Conservation (phyloP, 495 filamentous ascomycete species). For the Neurospora sp. region DNA sequence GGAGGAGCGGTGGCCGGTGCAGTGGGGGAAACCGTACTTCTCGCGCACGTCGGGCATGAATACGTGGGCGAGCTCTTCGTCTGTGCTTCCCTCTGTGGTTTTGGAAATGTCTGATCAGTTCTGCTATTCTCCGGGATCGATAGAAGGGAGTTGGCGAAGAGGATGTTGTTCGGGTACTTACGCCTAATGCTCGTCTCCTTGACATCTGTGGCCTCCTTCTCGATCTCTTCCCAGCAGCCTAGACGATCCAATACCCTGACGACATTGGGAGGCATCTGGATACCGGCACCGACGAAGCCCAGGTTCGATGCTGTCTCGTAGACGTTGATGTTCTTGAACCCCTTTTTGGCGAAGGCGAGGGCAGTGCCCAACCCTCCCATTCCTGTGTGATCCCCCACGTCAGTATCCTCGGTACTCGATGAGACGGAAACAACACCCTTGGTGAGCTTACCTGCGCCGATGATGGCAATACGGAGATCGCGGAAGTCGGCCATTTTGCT, state of each 20-base stretch:
- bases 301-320: constrained; percentile 64
- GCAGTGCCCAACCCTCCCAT: constrained; percentile 70
- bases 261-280: constrained; percentile 76
- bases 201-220: constrained; percentile 45
- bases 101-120: background rate
- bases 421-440: background rate
- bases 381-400: constrained; percentile 30
- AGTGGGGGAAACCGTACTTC: constrained; percentile 64
- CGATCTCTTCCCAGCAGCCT: constrained; percentile 60
- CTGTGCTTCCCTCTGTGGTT: constrained; percentile 50
- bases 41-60: constrained; percentile 53
- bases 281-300: constrained; percentile 74
- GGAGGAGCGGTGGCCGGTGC: constrained; percentile 66
- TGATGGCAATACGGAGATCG: constrained; percentile 31
- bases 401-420: background rate
- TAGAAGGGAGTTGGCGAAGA: background rate
- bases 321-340: constrained; percentile 61
- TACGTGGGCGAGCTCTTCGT: constrained; percentile 59
- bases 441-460: constrained; percentile 29
- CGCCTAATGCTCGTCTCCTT: constrained; percentile 35
- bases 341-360: constrained; percentile 61
- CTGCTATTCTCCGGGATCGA: background rate
- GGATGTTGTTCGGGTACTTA: constrained; percentile 3
- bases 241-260: constrained; percentile 59
- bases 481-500: constrained; percentile 28